These are phyloP conservation scores for Ophiostoma ips DNA, from an alignment of 2,329 filamentous ascomycete genomes.

Conservation along the genomic window DNA sequence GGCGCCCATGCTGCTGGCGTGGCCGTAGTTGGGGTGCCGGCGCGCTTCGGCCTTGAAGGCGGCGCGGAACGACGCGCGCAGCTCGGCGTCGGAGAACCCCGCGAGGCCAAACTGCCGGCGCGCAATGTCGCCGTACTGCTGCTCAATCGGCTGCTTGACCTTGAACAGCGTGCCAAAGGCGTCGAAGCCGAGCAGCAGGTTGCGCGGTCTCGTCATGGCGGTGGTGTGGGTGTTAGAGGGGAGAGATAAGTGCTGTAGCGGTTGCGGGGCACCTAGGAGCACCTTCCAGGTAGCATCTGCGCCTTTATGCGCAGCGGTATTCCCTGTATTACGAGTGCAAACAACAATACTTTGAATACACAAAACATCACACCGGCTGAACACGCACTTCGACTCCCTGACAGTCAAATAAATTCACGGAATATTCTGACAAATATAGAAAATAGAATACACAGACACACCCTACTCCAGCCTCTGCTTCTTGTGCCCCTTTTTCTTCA, in stretches of 20 bases:
- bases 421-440: no score
- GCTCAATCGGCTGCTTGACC: constrained; percentile 33
- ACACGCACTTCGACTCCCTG: no score
- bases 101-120: constrained; percentile 31
- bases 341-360: no score
- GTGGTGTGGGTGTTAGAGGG: background rate
- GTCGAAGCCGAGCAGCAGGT: constrained; percentile 47
- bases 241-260: background rate
- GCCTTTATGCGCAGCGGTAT: no score
- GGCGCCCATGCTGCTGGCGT: constrained; percentile 33
- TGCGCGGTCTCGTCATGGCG: constrained; percentile 13
- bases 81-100: constrained; percentile 26
- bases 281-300: no score
- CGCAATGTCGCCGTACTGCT: constrained; percentile 41
- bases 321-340: background rate
- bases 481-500: background rate
- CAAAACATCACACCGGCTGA: no score
- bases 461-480: background rate
- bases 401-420: background rate
- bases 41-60: constrained; percentile 35
- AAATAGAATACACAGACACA: background rate
- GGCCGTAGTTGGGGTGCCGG: constrained; percentile 45
- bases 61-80: constrained; percentile 20
- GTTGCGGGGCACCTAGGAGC: background rate
- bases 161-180: constrained; percentile 51